Base-by-base conservation (phyloP, 164 flowering plant genomes). In the Piper betle region DNA sequence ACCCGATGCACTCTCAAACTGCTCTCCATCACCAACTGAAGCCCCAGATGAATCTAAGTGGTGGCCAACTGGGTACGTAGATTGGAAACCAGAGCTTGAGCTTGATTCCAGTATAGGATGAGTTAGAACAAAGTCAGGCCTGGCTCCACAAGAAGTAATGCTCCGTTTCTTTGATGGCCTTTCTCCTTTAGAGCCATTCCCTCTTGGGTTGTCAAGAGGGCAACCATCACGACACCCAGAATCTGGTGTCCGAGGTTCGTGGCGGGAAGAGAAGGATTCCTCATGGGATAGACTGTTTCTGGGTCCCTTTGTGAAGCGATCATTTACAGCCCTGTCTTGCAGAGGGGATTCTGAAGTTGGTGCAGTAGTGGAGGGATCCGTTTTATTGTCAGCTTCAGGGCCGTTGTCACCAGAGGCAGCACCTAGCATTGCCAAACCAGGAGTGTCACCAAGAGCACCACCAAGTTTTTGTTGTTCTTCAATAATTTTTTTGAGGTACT, bases 401-500 rank as follows among this genome's bases (percentile, higher is more conserved):
- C 63, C 59, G 55, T 63, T 71, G 58, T 83, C 82, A 40, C 79
- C 84, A 53, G 76, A 55, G 57, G 55, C 66, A 12, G 77, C 75
- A 37, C 65, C 76, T 20, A 76, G 58, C 2, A 48, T 66, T 46
- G 59, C 84, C 4, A 76, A 70, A 48, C 67, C 78, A 19, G 90
- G 80, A 0, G 62, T 76, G 52, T 84, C 93, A 16, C 77, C 69
- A 60, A 82, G 76, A 68, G 75, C 84, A 62, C 86, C 93, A 73
- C 86, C 71, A n/a, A 85, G 76, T 43, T 87, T 74, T 42, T 92
- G 95, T 68, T 92, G 98, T 77, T 92, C 95, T 73, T 92, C 98
- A 33, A 92, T 84, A 33, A 92, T 92, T 75, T 86, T 92, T 78
- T 92, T 85, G 63, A 92, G 79, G 62, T 89, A 92, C 77, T 87